phyloP scores from a whole-genome alignment of 352 stramenopile genomes.

The Plasmopara muralis region DNA sequence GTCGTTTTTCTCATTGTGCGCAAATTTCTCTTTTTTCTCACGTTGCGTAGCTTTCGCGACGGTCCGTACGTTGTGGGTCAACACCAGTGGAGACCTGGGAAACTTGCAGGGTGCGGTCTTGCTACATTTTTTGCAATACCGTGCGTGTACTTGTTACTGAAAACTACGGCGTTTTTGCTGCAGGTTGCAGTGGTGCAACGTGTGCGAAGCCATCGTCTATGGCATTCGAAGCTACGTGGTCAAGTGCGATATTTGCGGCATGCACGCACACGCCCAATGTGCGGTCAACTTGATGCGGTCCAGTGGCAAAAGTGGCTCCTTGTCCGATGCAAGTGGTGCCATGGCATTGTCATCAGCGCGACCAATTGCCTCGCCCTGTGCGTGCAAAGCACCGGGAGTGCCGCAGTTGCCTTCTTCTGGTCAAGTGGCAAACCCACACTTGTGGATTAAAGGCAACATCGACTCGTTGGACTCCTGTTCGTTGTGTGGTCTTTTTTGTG shows the following conservation, averaged over 20 bases:
- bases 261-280: constrained; percentile 75
- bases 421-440: constrained; percentile 28
- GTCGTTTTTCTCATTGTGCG: constrained; percentile 54
- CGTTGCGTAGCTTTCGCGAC: constrained; percentile 73
- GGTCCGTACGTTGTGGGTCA: constrained; percentile 58
- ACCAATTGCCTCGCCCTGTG: constrained; percentile 8
- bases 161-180: background rate
- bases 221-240: constrained; percentile 83
- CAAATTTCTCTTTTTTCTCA: constrained; percentile 77
- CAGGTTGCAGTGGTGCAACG: constrained; percentile 75
- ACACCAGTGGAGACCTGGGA: constrained; percentile 73
- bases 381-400: constrained; percentile 22
- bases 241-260: constrained; percentile 79
- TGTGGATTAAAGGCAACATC: constrained; percentile 82
- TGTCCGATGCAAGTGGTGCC: background rate
- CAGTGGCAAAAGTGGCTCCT: constrained; percentile 19
- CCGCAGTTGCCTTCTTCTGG: constrained; percentile 9
- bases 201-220: constrained; percentile 74
- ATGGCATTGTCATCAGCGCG: background rate
- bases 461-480: constrained; percentile 78
- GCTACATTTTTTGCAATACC: background rate
- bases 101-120: constrained; percentile 51
- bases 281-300: constrained; percentile 45
- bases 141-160: background rate
- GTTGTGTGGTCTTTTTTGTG: constrained; percentile 70